These are phyloP conservation scores for Arthrobotrys entomopaga DNA, from an alignment of 2,329 filamentous ascomycete species.

Conservation along the genomic window DNA sequence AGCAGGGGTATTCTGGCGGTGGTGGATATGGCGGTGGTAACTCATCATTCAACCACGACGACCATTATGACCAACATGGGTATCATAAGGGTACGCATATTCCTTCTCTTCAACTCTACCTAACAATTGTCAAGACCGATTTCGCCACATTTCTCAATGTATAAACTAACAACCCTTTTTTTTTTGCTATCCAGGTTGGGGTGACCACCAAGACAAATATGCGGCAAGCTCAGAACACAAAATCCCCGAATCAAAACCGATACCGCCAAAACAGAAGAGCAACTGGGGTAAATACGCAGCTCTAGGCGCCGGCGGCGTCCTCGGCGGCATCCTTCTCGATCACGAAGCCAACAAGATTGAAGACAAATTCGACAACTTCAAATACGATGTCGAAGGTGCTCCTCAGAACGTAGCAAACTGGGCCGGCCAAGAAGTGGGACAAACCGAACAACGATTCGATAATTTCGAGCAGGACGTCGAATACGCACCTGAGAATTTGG, in stretches of 20 bases:
- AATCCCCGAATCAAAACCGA: slow-evolving; percentile 8
- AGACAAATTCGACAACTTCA: slow-evolving; percentile 2
- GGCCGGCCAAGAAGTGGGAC: slow-evolving; percentile 26
- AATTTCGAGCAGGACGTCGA: slow-evolving; percentile 26
- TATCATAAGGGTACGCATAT: slow-evolving; percentile 35
- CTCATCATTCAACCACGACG: slow-evolving; percentile 11
- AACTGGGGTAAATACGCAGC: slow-evolving; percentile 48
- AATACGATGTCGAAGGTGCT: slow-evolving; percentile 19
- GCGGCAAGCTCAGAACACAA: slow-evolving; percentile 16
- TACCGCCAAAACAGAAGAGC: slow-evolving; percentile 28
- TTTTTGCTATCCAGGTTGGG: slow-evolving; percentile 3
- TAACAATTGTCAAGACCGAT: background rate
- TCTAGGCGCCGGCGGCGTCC: slow-evolving; percentile 32
- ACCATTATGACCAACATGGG: slow-evolving; percentile 41
- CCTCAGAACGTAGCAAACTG: slow-evolving; percentile 27
- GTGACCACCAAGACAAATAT: slow-evolving; percentile 16
- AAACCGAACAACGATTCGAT: slow-evolving; percentile 8
- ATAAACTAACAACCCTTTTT: background rate
- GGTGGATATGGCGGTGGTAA: background rate
- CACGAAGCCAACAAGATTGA: slow-evolving; percentile 31
- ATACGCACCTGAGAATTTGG: slow-evolving; percentile 26
- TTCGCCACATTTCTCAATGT: background rate
- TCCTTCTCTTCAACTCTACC: background rate
- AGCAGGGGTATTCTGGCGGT: slow-evolving; percentile 9
- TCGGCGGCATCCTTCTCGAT: slow-evolving; percentile 41